Evolutionary conservation across 1,284 basidiomycete species (phyloP).

Genomic region (Trichosporon faecale): DNA sequence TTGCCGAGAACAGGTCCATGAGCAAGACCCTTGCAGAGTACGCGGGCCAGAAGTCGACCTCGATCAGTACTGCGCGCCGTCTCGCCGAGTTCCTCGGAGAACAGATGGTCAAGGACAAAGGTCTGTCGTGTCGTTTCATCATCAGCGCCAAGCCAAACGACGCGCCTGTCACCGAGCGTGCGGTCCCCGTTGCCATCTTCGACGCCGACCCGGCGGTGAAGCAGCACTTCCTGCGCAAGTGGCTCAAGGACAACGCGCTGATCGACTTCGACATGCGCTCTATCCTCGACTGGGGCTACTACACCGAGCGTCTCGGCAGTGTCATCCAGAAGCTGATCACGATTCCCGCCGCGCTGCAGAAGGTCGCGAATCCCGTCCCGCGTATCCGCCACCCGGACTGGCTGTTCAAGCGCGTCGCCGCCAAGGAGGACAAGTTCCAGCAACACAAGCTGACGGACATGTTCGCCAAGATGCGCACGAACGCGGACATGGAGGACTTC

Average conservation of each 20-base stretch:
- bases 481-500: conserved; percentile 57
- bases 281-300: conserved; percentile 98
- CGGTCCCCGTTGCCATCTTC: conserved; percentile 98
- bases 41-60: conserved; percentile 93
- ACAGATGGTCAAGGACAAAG: conserved; percentile 99
- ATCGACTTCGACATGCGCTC: conserved; percentile 86
- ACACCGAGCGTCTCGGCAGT: conserved; percentile 94
- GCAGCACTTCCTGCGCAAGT: conserved; percentile 85
- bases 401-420: conserved; percentile 86
- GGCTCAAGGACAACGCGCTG: conserved; percentile 90
- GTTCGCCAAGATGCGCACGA: conserved; percentile 62
- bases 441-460: conserved; percentile 97
- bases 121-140: conserved; percentile 97
- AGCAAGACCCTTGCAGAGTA: conserved; percentile 95
- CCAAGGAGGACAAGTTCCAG: conserved; percentile 91
- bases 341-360: conserved; percentile 98
- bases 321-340: conserved; percentile 99
- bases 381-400: conserved; percentile 96
- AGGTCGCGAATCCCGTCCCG: conserved; percentile 92
- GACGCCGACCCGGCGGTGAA: conserved; percentile 90
- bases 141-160: conserved; percentile 92
- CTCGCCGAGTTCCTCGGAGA: conserved; percentile 96
- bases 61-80: conserved; percentile 92
- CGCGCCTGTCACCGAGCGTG: conserved; percentile 94
- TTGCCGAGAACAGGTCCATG: conserved; percentile 99